Conservation (phyloP, 164 flowering plant species). For the Magnolia officinalis region DNA sequence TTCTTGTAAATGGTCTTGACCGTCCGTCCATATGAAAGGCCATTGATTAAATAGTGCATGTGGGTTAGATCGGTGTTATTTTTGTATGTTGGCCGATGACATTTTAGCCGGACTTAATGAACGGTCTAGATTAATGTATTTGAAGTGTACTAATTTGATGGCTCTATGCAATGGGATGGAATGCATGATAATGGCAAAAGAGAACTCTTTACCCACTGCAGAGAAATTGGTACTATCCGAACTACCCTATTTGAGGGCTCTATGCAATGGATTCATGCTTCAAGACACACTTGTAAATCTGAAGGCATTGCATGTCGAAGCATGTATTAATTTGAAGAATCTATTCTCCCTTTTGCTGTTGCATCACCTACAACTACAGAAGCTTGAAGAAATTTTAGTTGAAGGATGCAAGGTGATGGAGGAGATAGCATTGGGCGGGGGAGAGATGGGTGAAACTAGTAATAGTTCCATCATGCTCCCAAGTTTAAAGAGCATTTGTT, state of each 20-base stretch:
- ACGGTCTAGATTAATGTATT: too few relatives aligned
- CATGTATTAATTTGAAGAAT: not conserved
- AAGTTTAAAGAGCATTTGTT: not conserved
- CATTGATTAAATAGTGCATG: too few relatives aligned
- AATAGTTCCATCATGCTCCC: not conserved
- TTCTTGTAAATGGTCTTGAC: too few relatives aligned
- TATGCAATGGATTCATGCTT: not conserved
- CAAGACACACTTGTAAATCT: not conserved
- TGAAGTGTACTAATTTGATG: too few relatives aligned
- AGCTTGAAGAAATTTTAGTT: conserved; percentile 4
- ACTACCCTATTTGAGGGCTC: not conserved
- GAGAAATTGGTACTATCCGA: not conserved
- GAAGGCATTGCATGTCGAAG: not conserved
- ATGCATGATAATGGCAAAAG: not conserved
- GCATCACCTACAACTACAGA: not conserved
- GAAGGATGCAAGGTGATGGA: not conserved
- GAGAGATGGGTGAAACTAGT: not conserved
- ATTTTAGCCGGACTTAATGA: too few relatives aligned
- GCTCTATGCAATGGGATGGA: not conserved
- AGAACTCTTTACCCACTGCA: not conserved
- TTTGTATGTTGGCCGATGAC: too few relatives aligned
- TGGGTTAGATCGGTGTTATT: too few relatives aligned
- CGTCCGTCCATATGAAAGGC: too few relatives aligned
- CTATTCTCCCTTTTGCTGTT: not conserved
- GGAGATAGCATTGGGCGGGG: not conserved